These are phyloP conservation scores for Cyanophora paradoxa DNA, from an alignment of 78 protist species.

Conservation along the genomic window DNA sequence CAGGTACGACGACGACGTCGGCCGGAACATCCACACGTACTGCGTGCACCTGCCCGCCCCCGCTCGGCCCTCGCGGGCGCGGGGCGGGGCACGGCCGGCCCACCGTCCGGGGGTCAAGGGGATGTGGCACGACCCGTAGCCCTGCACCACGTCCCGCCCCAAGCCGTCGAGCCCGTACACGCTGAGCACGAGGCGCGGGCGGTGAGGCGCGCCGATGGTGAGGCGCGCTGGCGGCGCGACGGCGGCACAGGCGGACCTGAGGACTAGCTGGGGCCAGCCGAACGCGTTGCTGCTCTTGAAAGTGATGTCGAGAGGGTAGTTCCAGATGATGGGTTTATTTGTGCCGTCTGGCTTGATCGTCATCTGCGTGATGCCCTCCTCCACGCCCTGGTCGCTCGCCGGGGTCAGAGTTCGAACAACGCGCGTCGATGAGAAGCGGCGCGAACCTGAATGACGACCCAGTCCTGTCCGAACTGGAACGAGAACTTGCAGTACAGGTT, in stretches of 20 bases:
- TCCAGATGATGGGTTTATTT: neutral
- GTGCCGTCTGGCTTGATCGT: neutral
- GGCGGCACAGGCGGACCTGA: too few species aligned
- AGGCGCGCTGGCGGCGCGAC: too few species aligned
- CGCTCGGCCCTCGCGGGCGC: too few species aligned
- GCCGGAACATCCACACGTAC: slow-evolving; percentile 13
- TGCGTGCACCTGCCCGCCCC: neutral
- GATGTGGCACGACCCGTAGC: neutral
- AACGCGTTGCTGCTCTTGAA: slow-evolving; percentile 7
- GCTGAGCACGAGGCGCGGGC: too few species aligned
- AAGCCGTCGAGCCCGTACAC: neutral
- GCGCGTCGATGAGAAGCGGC: neutral
- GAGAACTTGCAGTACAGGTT: slow-evolving; percentile 18
- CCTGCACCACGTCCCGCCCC: slow-evolving; percentile 10
- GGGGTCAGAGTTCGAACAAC: too few species aligned
- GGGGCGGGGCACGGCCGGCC: too few species aligned
- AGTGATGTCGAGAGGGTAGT: slow-evolving; percentile 33
- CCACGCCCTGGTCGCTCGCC: too few species aligned
- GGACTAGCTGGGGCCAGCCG: slow-evolving; percentile 45
- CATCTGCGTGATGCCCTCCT: slow-evolving; percentile 38
- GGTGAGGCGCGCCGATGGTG: too few species aligned
- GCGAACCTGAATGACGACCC: slow-evolving; percentile 25
- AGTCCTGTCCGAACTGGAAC: slow-evolving; percentile 20
- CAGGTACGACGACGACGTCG: neutral
- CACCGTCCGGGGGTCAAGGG: neutral